phyloP scores from a whole-genome alignment of 2,329 filamentous ascomycete species.

The Volutella citrinella region DNA sequence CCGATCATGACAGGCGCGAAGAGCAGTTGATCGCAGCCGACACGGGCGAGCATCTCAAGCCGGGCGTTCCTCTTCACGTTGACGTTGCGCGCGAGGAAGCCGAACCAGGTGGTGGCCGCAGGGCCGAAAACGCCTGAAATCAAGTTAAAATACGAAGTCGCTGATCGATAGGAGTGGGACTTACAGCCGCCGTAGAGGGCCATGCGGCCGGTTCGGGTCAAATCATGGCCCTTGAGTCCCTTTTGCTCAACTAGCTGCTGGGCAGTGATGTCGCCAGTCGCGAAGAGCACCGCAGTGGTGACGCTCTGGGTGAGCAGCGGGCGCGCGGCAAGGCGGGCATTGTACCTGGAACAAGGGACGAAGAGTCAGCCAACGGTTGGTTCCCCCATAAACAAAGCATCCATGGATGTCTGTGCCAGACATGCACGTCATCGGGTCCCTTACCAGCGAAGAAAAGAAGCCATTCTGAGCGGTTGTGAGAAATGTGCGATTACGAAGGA shows the following conservation, averaged over 20 bases:
- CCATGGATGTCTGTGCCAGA: too few relatives aligned
- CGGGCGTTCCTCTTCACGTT: constrained; percentile 61
- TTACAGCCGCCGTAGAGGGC: constrained; percentile 73
- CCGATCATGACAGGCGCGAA: constrained; percentile 84
- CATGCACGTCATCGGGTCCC: too few relatives aligned
- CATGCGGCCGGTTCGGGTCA: constrained; percentile 73
- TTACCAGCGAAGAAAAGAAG: constrained; percentile 31
- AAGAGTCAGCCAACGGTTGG: too few relatives aligned
- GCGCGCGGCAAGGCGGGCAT: constrained; percentile 72
- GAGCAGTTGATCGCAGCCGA: constrained; percentile 74
- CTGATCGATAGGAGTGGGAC: constrained; percentile 26
- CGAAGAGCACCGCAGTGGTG: constrained; percentile 89
- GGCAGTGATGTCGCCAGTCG: constrained; percentile 83
- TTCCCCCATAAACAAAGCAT: too few relatives aligned
- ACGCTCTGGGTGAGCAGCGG: constrained; percentile 88
- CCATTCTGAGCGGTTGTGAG: too few relatives aligned
- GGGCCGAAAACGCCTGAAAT: constrained; percentile 75
- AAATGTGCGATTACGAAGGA: too few relatives aligned
- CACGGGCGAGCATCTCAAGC: constrained; percentile 71
- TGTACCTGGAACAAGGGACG: constrained; percentile 63
- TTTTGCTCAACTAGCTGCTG: constrained; percentile 87
- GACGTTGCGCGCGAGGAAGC: constrained; percentile 70
- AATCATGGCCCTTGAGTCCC: constrained; percentile 73
- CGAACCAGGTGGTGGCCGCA: constrained; percentile 83
- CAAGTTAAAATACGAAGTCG: constrained; percentile 8